Percentiles rank a stretch among this genome's conserved stretches.
phyloP scores from a whole-genome alignment of 441 rosid genomes.

The Pelargonium fulgidum region DNA sequence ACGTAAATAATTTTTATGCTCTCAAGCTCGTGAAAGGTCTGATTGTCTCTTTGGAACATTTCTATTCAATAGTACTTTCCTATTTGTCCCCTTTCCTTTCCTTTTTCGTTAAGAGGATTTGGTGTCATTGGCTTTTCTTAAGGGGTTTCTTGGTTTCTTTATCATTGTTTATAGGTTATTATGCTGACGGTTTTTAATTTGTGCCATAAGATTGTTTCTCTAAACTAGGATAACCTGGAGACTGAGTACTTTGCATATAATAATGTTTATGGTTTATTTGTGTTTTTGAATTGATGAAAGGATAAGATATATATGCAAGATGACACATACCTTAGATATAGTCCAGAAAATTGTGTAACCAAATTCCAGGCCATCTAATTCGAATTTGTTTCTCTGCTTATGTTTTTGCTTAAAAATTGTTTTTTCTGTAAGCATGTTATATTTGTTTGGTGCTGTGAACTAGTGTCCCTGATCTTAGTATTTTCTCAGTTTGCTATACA shows the following conservation, averaged over 20 bases:
- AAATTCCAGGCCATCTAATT: background rate
- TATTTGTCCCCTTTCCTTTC: background rate
- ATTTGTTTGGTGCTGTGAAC: background rate
- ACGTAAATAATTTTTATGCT: conserved; percentile 9
- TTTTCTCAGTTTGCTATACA: background rate
- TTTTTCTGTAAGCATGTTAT: background rate
- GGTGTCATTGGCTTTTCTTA: background rate
- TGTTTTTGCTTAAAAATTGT: background rate
- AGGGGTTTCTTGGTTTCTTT: conserved; percentile 1
- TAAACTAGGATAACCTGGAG: background rate
- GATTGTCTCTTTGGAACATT: conserved; percentile 9
- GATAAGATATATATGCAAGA: background rate
- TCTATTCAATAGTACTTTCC: background rate
- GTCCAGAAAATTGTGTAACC: background rate
- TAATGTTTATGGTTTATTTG: background rate
- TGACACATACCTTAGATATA: background rate
- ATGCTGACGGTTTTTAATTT: background rate
- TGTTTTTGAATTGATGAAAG: background rate
- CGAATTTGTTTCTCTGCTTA: background rate
- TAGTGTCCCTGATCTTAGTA: background rate
- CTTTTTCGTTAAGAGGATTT: background rate
- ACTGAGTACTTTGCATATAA: background rate
- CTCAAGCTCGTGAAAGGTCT: conserved; percentile 5
- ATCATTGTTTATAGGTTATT: background rate
- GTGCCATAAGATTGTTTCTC: background rate